Evolutionary conservation across 306 rosid genomes (phyloP).

Genomic region (Trichosanthes truncata): DNA sequence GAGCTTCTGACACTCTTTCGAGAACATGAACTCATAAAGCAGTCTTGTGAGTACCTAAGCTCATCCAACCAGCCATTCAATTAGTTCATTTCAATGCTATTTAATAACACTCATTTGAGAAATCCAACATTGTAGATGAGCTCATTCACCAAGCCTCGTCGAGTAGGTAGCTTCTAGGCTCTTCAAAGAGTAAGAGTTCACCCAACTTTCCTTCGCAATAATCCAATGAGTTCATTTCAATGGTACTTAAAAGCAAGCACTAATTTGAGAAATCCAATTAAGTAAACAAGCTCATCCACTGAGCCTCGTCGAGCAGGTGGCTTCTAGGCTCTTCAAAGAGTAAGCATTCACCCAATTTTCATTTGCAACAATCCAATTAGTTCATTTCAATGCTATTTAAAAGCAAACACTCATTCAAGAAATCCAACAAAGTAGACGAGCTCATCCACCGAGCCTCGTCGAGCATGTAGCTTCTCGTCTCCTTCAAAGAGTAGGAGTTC

Average conservation of each 20-base stretch:
- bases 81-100: neutral
- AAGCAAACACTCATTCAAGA: neutral
- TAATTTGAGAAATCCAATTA: neutral
- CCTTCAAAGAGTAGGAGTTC: neutral
- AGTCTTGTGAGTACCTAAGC: too few species aligned
- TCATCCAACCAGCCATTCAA: neutral
- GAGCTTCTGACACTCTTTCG: neutral
- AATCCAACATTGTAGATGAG: neutral
- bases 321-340: neutral
- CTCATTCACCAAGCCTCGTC: neutral
- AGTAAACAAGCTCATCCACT: neutral
- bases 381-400: neutral
- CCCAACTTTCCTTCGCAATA: neutral
- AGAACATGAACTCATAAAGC: neutral
- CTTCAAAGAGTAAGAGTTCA: too few species aligned
- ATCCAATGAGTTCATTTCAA: neutral
- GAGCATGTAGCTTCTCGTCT: neutral
- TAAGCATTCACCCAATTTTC: neutral
- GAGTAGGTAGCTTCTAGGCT: neutral
- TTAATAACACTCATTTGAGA: too few species aligned
- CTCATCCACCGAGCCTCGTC: neutral
- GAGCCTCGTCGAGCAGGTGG: neutral
- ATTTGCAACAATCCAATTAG: neutral
- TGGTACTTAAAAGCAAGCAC: neutral
- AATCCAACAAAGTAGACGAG: neutral